Evolutionary conservation across 2,329 filamentous ascomycete species (phyloP).

Genomic region (Aspergillus ochraceus): DNA sequence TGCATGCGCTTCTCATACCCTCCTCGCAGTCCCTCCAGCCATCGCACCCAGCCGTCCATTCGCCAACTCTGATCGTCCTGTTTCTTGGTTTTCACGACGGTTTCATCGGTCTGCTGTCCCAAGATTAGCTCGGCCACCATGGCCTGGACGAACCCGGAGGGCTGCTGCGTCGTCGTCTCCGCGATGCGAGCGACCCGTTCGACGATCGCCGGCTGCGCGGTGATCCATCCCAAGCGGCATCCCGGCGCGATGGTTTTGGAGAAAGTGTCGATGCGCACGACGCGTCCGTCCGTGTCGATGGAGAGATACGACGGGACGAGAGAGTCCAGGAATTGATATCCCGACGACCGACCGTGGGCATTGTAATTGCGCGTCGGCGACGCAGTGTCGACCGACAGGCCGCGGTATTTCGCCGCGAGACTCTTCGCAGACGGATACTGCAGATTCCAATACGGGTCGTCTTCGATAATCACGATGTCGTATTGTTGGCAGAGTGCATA

Average conservation of each 20-base stretch:
- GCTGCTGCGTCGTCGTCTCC: constrained; percentile 77
- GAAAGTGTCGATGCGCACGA: constrained; percentile 88
- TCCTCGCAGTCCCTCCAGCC: constrained; percentile 81
- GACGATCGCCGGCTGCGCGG: constrained; percentile 74
- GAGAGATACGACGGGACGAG: constrained; percentile 79
- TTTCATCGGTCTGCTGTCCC: constrained; percentile 61
- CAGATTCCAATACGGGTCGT: constrained; percentile 95
- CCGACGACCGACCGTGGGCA: constrained; percentile 55
- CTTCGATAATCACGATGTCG: constrained; percentile 88
- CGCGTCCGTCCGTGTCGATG: constrained; percentile 80
- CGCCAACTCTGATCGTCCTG: constrained; percentile 68
- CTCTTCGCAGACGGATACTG: constrained; percentile 74
- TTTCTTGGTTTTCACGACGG: constrained; percentile 40
- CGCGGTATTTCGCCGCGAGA: constrained; percentile 33
- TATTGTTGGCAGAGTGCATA: constrained; percentile 80
- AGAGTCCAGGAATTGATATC: constrained; percentile 78
- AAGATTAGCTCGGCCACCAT: constrained; percentile 66
- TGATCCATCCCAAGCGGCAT: constrained; percentile 87
- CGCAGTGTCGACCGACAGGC: constrained; percentile 31
- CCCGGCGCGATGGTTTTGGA: constrained; percentile 91
- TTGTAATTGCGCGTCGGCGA: constrained; percentile 39
- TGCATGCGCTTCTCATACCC: constrained; percentile 84
- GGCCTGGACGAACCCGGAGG: constrained; percentile 84
- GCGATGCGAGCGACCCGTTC: constrained; percentile 73
- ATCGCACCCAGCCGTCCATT: constrained; percentile 82